Conservation (phyloP, 2,329 filamentous ascomycete genomes). For the Clonostachys sp. region DNA sequence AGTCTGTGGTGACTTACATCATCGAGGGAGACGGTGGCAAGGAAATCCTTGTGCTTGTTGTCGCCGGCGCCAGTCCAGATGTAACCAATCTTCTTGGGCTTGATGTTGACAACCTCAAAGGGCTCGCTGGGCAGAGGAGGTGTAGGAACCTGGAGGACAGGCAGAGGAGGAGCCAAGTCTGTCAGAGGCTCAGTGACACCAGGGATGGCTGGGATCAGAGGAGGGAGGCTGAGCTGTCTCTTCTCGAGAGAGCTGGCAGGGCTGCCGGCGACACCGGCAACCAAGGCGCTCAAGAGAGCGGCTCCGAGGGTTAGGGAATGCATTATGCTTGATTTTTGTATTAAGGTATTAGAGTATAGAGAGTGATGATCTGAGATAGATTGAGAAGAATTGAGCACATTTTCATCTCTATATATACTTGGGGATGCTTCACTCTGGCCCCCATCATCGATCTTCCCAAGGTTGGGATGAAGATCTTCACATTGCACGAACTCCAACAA, state of each 20-base stretch:
- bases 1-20: slow-evolving; percentile 30
- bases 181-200: slow-evolving; percentile 54
- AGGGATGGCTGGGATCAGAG: slow-evolving; percentile 53
- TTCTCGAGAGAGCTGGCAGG: slow-evolving; percentile 6
- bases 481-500: no score
- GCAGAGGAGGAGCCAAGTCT: slow-evolving; percentile 44
- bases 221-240: slow-evolving; percentile 34
- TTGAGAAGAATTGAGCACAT: slow-evolving; percentile 6
- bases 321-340: background rate
- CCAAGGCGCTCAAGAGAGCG: slow-evolving; percentile 9
- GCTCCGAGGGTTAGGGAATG: slow-evolving; percentile 3
- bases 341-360: background rate
- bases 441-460: background rate
- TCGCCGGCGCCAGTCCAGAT: slow-evolving; percentile 60
- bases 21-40: slow-evolving; percentile 54
- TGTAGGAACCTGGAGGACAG: slow-evolving; percentile 55
- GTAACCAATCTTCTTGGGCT: slow-evolving; percentile 63
- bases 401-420: slow-evolving; percentile 2
- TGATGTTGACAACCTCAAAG: slow-evolving; percentile 47
- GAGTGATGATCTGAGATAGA: background rate
- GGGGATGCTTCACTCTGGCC: background rate
- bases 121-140: slow-evolving; percentile 49
- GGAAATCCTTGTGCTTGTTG: slow-evolving; percentile 54
- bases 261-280: slow-evolving; percentile 7
- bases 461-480: no score